Conservation (phyloP, 768 basidiomycete species). For the Lactifluus subvellereus region DNA sequence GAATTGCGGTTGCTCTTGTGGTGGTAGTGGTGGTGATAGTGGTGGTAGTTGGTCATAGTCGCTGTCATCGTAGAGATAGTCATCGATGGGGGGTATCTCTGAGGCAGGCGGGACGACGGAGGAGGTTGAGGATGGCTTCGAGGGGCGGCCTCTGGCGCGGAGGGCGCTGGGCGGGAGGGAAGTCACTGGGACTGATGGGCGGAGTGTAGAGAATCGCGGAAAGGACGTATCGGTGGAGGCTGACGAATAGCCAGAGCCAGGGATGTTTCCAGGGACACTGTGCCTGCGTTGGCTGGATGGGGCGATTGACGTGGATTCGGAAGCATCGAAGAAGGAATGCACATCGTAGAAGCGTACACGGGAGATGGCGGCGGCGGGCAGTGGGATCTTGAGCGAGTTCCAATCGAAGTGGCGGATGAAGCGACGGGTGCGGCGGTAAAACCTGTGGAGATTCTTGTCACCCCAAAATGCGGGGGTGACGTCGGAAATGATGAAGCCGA, state of each 20-base stretch:
- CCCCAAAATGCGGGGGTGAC: slow-evolving; percentile 43
- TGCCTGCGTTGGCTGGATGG: slow-evolving; percentile 5
- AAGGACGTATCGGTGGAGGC: slow-evolving; percentile 13
- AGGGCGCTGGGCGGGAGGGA: slow-evolving; percentile 19
- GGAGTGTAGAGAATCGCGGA: neutral
- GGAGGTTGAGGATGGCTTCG: slow-evolving; percentile 22
- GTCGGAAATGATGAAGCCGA: slow-evolving; percentile 51
- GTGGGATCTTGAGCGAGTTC: slow-evolving; percentile 22
- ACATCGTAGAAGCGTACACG: slow-evolving; percentile 23
- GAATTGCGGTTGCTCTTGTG: too few relatives aligned
- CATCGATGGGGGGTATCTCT: slow-evolving; percentile 19
- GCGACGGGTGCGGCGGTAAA: slow-evolving; percentile 28
- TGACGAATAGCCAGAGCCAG: slow-evolving; percentile 16
- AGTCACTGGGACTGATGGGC: slow-evolving; percentile 16
- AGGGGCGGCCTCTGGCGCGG: slow-evolving; percentile 16
- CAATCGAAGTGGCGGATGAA: slow-evolving; percentile 21
- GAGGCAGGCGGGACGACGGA: slow-evolving; percentile 22
- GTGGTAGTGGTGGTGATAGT: neutral
- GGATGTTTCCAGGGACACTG: slow-evolving; percentile 18
- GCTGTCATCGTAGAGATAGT: slow-evolving; percentile 20
- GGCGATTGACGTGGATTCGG: neutral
- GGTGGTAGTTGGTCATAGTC: neutral
- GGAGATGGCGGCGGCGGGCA: slow-evolving; percentile 25
- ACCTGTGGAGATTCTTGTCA: slow-evolving; percentile 33
- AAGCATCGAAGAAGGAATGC: neutral